These are phyloP conservation scores for Kwoniella dejecticola DNA, from an alignment of 768 basidiomycete species.

Conservation along the genomic window DNA sequence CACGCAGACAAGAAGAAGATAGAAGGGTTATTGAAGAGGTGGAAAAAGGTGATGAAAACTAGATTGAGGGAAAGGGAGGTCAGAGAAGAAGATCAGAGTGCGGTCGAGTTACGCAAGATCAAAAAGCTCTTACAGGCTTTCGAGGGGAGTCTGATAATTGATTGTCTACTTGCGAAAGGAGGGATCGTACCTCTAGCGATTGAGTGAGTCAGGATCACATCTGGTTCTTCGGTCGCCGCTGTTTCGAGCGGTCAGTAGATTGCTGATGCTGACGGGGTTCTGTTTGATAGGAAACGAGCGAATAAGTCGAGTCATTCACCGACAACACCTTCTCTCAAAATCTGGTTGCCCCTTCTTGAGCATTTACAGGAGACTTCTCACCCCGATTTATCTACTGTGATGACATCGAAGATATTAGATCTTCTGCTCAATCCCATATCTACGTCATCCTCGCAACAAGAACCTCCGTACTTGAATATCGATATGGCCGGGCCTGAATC, in stretches of 20 bases:
- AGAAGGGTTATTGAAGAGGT: constrained; percentile 56
- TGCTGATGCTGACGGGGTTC: neutral
- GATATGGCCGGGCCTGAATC: too few species aligned
- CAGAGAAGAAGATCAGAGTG: constrained; percentile 52
- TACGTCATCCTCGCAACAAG: too few species aligned
- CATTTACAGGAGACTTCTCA: constrained; percentile 20
- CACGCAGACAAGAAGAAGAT: constrained; percentile 62
- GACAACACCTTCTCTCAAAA: constrained; percentile 28
- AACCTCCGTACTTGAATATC: too few species aligned
- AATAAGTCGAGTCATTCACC: constrained; percentile 7
- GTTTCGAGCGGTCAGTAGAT: too few species aligned
- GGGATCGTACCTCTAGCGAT: constrained; percentile 78
- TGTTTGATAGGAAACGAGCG: neutral
- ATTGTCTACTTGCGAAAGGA: constrained; percentile 69
- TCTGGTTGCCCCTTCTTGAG: constrained; percentile 47
- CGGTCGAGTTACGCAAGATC: constrained; percentile 54
- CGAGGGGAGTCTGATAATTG: constrained; percentile 70
- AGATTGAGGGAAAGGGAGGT: constrained; percentile 61
- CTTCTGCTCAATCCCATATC: constrained; percentile 10
- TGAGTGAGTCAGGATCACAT: constrained; percentile 63
- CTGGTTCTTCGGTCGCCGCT: too few species aligned
- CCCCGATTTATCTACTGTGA: constrained; percentile 9
- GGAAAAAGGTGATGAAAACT: constrained; percentile 60
- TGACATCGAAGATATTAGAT: constrained; percentile 30
- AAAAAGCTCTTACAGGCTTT: constrained; percentile 60